Evolutionary conservation across 2,329 filamentous ascomycete species (phyloP).

Genomic region (Aspergillaceae sp.): DNA sequence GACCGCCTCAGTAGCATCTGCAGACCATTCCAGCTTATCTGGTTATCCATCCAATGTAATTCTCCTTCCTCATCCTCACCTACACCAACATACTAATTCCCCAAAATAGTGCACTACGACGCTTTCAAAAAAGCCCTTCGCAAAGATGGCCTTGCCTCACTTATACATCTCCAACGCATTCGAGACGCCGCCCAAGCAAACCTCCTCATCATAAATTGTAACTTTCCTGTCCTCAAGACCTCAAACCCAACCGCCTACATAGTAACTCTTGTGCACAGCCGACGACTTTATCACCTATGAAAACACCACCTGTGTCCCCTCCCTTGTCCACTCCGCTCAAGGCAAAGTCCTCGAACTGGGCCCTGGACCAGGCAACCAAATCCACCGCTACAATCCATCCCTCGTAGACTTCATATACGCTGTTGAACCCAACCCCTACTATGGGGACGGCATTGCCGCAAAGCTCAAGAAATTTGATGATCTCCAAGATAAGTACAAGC

Average conservation of each 20-base stretch:
- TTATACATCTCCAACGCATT: constrained; percentile 6
- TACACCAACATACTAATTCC: no score
- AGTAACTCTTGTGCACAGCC: constrained; percentile 14
- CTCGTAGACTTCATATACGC: constrained; percentile 30
- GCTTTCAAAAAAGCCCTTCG: constrained; percentile 10
- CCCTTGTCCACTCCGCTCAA: constrained; percentile 18
- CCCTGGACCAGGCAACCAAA: constrained; percentile 38
- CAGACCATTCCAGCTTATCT: no score
- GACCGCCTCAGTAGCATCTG: no score
- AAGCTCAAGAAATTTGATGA: constrained; percentile 18
- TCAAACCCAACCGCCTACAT: not conserved
- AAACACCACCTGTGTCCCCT: constrained; percentile 26
- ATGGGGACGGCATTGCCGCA: constrained; percentile 21
- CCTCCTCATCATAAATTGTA: constrained; percentile 12
- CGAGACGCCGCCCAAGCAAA: constrained; percentile 12
- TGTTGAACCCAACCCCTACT: constrained; percentile 36
- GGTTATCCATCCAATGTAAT: no score
- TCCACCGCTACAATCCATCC: constrained; percentile 29
- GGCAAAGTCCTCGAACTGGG: constrained; percentile 40
- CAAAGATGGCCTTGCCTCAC: constrained; percentile 9
- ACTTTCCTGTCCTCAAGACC: not conserved
- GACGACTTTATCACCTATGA: constrained; percentile 24
- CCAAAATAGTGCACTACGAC: constrained; percentile 10
- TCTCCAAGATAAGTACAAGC: constrained; percentile 31
- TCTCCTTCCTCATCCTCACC: no score